Conservation (phyloP, 1,284 basidiomycete species). For the Tetrapyrgos nigripes region DNA sequence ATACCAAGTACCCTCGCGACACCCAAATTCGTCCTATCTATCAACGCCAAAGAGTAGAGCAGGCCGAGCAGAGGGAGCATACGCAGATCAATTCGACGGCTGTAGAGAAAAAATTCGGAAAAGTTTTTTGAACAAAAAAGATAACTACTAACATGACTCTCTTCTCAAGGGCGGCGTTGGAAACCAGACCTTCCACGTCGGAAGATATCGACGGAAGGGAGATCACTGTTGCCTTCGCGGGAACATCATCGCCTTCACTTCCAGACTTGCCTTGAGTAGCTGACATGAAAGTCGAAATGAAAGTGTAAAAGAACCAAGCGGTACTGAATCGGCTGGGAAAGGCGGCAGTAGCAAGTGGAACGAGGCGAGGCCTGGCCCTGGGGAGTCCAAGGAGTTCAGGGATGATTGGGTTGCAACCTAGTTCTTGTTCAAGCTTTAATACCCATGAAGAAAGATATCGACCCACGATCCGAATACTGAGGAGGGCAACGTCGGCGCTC, state of each 20-base stretch:
- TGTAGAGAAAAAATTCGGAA: constrained; percentile 19
- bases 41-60: constrained; percentile 48
- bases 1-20: constrained; percentile 50
- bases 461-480: no score
- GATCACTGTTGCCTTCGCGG: background rate
- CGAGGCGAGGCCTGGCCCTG: no score
- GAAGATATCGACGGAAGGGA: background rate
- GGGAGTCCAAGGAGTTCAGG: no score
- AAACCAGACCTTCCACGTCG: background rate
- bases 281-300: background rate
- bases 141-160: constrained; percentile 13
- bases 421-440: no score
- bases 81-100: constrained; percentile 48
- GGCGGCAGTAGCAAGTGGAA: background rate
- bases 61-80: constrained; percentile 49
- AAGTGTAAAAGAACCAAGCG: background rate
- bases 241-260: background rate
- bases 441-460: no score
- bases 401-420: no score
- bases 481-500: background rate
- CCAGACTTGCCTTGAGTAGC: background rate
- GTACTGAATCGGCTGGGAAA: background rate
- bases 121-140: no score
- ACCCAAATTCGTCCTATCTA: constrained; percentile 51
- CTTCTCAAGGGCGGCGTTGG: constrained; percentile 10